phyloP scores from a whole-genome alignment of 169 alveolate genomes.

The Perkinsus olseni region DNA sequence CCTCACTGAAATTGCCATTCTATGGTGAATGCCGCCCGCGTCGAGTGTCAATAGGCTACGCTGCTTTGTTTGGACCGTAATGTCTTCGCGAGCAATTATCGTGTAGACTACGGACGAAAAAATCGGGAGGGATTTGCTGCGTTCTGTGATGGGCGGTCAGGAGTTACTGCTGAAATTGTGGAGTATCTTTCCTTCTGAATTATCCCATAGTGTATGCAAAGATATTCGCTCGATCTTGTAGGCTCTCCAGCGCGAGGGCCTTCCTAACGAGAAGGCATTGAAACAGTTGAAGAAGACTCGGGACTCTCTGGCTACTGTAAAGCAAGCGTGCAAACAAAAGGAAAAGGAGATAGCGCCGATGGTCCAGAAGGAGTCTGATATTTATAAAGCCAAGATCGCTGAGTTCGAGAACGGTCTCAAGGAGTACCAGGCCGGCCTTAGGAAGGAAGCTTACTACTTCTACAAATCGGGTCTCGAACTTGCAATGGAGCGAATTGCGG shows the following conservation, averaged over 20 bases:
- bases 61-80: no score
- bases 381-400: conserved; percentile 61
- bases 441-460: conserved; percentile 71
- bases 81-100: no score
- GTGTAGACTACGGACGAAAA: no score
- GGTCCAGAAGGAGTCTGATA: conserved; percentile 66
- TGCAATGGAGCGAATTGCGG: conserved; percentile 56
- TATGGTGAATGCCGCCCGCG: no score
- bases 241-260: conserved; percentile 45
- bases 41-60: no score
- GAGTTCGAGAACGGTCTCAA: conserved; percentile 74
- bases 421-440: conserved; percentile 64
- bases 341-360: conserved; percentile 71
- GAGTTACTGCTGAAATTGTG: no score
- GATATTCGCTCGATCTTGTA: no score
- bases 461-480: conserved; percentile 73
- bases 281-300: conserved; percentile 62
- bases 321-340: conserved; percentile 54
- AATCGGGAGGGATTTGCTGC: no score
- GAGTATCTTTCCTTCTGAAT: no score
- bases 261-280: conserved; percentile 57
- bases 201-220: no score
- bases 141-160: no score
- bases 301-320: conserved; percentile 55
- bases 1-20: not conserved